These are phyloP conservation scores for Penicillium sp. DNA, from an alignment of 2,329 filamentous ascomycete species.

Conservation along the genomic window DNA sequence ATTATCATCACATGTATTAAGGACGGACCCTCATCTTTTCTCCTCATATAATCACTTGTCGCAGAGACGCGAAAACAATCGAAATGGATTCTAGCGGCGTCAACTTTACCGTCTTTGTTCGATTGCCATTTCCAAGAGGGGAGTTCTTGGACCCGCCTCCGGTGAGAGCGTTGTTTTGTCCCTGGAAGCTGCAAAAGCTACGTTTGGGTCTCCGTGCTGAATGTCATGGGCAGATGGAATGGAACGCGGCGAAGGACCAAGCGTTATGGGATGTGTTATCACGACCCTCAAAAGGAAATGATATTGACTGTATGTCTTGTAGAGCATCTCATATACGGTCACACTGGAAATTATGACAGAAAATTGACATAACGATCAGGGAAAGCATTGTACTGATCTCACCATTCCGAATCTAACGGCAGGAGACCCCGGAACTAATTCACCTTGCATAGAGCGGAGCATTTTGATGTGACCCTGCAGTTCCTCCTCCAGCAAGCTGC, in stretches of 20 bases:
- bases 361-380: slow-evolving; percentile 45
- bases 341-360: slow-evolving; percentile 10
- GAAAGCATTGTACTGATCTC: slow-evolving; percentile 60
- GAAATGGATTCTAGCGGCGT: slow-evolving; percentile 6
- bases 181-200: neutral
- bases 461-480: slow-evolving; percentile 77
- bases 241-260: slow-evolving; percentile 81
- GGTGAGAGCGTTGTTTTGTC: slow-evolving; percentile 45
- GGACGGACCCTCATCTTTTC: too few relatives aligned
- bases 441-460: slow-evolving; percentile 51
- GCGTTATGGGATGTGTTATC: slow-evolving; percentile 87
- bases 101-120: slow-evolving; percentile 68
- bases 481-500: slow-evolving; percentile 91
- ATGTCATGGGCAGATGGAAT: slow-evolving; percentile 60
- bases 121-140: slow-evolving; percentile 80
- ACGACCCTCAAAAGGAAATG: slow-evolving; percentile 66
- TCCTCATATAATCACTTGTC: too few relatives aligned
- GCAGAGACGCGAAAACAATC: slow-evolving; percentile 8
- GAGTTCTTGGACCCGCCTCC: slow-evolving; percentile 86
- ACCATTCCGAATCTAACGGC: neutral
- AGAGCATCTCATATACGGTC: slow-evolving; percentile 20
- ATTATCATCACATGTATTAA: too few relatives aligned
- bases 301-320: slow-evolving; percentile 68
- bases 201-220: slow-evolving; percentile 12
- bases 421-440: slow-evolving; percentile 3